Conservation (phyloP, 2,329 filamentous ascomycete species). For the Fusarium verticillioides region DNA sequence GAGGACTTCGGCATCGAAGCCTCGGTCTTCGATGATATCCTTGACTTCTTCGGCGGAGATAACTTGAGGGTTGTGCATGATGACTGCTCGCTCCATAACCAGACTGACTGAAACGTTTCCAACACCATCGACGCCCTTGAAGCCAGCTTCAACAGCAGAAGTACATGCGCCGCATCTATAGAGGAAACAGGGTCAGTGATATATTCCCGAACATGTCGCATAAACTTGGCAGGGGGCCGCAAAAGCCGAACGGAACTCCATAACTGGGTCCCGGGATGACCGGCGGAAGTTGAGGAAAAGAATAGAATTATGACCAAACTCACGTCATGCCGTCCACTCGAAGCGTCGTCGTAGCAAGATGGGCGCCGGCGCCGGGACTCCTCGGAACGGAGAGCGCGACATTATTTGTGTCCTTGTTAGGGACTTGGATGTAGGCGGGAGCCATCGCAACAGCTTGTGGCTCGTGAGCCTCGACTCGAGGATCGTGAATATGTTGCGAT, state of each 20-base stretch:
- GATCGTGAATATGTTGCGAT: slow-evolving; percentile 49
- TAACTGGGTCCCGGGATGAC: slow-evolving; percentile 27
- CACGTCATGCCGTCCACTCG: slow-evolving; percentile 89
- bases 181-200: slow-evolving; percentile 49
- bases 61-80: slow-evolving; percentile 83
- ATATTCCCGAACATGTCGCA: slow-evolving; percentile 14
- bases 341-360: slow-evolving; percentile 90
- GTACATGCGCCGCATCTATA: slow-evolving; percentile 91
- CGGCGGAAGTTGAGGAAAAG: slow-evolving; percentile 16
- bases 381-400: slow-evolving; percentile 38
- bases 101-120: slow-evolving; percentile 91
- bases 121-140: slow-evolving; percentile 83
- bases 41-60: slow-evolving; percentile 80
- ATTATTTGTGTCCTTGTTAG: slow-evolving; percentile 54
- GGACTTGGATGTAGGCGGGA: slow-evolving; percentile 61
- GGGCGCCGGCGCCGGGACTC: slow-evolving; percentile 55
- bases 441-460: slow-evolving; percentile 56
- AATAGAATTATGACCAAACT: slow-evolving; percentile 48
- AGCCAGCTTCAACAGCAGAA: slow-evolving; percentile 92
- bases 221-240: not conserved
- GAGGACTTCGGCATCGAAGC: slow-evolving; percentile 92
- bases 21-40: slow-evolving; percentile 90
- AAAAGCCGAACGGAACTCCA: slow-evolving; percentile 1
- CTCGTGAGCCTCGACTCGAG: slow-evolving; percentile 33
- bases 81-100: slow-evolving; percentile 94